Evolutionary conservation across 345 rosid species (phyloP).

Genomic region (Brassica rapa): DNA sequence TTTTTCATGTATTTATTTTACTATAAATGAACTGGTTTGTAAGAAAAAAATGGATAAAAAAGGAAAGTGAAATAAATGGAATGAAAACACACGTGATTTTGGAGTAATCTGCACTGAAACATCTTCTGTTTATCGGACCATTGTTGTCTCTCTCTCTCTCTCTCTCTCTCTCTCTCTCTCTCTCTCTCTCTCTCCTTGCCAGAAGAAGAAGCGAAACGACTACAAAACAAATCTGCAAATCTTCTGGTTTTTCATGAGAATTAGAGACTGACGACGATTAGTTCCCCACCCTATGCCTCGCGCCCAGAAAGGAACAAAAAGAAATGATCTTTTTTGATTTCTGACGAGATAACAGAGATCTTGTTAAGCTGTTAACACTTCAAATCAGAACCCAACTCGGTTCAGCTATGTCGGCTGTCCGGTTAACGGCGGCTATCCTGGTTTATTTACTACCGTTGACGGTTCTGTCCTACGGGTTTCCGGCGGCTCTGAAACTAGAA

Average conservation of each 20-base stretch:
- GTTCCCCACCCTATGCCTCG: too few relatives aligned
- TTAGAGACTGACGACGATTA: background rate
- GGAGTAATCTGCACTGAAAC: constrained; percentile 28
- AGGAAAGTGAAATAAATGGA: background rate
- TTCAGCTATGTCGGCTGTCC: constrained; percentile 25
- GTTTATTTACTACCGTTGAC: constrained; percentile 24
- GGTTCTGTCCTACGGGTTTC: constrained; percentile 49
- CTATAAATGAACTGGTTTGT: background rate
- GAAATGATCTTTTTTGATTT: constrained; percentile 10
- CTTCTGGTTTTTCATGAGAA: constrained; percentile 7
- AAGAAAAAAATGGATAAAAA: background rate
- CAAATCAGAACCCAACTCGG: background rate
- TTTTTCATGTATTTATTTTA: too few relatives aligned
- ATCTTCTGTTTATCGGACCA: constrained; percentile 20
- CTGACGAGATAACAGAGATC: constrained; percentile 19
- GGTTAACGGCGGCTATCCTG: constrained; percentile 4
- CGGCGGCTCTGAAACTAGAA: constrained; percentile 59
- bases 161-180: background rate
- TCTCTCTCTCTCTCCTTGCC: background rate
- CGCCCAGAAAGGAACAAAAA: constrained; percentile 2
- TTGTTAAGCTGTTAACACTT: constrained; percentile 1
- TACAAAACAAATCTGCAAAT: constrained; percentile 22
- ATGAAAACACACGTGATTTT: constrained; percentile 31
- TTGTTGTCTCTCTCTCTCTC: background rate
- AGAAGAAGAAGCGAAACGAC: background rate